Conservation (phyloP, 768 basidiomycete species). For the Neoboletus magnificus region DNA sequence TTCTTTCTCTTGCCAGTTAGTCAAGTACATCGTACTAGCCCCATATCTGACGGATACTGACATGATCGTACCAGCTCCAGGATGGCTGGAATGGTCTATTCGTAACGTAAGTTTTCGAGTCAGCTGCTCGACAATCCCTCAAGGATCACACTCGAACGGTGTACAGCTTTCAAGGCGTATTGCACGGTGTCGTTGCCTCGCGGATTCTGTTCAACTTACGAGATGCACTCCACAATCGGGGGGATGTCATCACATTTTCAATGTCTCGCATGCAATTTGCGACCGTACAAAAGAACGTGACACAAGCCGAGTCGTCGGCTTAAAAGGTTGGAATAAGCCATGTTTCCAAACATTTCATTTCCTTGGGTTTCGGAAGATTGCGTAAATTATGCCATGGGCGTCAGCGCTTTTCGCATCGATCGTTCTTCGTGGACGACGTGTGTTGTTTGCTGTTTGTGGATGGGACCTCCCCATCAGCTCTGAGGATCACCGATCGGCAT, state of each 20-base stretch:
- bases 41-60: background rate
- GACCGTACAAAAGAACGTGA: background rate
- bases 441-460: too few relatives aligned
- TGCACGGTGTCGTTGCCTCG: conserved; percentile 9
- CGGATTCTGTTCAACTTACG: conserved; percentile 9
- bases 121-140: background rate
- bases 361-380: too few relatives aligned
- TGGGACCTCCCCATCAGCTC: too few relatives aligned
- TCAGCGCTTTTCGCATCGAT: background rate
- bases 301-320: background rate
- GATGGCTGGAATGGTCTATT: background rate
- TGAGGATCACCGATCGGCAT: background rate
- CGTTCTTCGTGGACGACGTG: background rate
- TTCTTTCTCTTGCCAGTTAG: conserved; percentile 4
- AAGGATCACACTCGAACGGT: background rate
- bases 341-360: background rate
- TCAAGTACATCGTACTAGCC: background rate
- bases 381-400: background rate
- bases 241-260: background rate
- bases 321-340: background rate
- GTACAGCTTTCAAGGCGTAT: conserved; percentile 8
- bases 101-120: background rate
- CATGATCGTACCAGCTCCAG: background rate
- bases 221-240: background rate
- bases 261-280: conserved; percentile 4